phyloP scores from a whole-genome alignment of 169 alveolate species.

The Cyclospora cayetanensis region DNA sequence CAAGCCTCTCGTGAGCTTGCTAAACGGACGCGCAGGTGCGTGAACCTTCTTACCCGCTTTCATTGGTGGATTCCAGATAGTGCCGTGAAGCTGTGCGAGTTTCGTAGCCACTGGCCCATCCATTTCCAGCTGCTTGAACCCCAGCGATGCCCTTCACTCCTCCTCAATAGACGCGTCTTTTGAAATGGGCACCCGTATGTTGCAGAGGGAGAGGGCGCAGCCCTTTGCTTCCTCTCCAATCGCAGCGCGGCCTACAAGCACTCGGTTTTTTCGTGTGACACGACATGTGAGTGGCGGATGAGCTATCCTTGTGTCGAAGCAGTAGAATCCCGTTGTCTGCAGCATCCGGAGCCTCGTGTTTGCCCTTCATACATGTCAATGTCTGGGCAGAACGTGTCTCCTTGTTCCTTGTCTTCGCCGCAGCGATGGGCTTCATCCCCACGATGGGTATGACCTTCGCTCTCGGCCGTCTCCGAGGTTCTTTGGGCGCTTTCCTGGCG shows the following conservation, averaged over 20 bases:
- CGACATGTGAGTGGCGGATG: background rate
- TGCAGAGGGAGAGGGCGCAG: slow-evolving; percentile 37
- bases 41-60: too few relatives aligned
- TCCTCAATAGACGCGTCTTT: background rate
- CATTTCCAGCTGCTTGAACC: background rate
- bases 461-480: background rate
- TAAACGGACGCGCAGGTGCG: slow-evolving; percentile 7
- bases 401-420: background rate
- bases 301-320: too few relatives aligned
- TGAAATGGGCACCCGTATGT: background rate
- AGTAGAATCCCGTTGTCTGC: too few relatives aligned
- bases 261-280: slow-evolving; percentile 30
- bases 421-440: slow-evolving; percentile 54
- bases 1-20: slow-evolving; percentile 19
- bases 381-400: too few relatives aligned
- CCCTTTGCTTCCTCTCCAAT: background rate
- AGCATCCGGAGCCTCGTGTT: too few relatives aligned
- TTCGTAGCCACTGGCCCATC: background rate
- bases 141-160: background rate
- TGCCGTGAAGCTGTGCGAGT: too few relatives aligned
- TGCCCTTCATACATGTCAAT: too few relatives aligned
- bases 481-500: slow-evolving; percentile 30
- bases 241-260: slow-evolving; percentile 48
- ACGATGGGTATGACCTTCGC: slow-evolving; percentile 9
- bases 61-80: too few relatives aligned